Percentiles rank a stretch among this genome's conserved stretches.
Conservation (phyloP, 2,329 filamentous ascomycete species). For the Aureobasidium leucospermi region DNA sequence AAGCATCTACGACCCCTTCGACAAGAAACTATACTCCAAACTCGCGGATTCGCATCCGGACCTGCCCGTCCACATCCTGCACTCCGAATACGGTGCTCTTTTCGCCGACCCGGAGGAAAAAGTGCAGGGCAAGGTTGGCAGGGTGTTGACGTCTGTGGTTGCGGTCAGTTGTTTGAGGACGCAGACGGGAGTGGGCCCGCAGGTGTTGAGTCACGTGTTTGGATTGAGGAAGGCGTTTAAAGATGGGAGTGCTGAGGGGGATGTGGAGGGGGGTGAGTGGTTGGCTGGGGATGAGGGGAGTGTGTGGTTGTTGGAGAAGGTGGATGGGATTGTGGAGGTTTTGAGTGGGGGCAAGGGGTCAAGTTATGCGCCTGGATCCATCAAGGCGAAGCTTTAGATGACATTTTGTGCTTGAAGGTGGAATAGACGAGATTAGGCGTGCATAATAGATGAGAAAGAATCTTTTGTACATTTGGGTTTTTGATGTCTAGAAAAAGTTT, state of each 20-base stretch:
- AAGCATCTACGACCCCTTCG: conserved; percentile 68
- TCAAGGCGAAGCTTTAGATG: conserved; percentile 36
- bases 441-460: neutral
- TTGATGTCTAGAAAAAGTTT: neutral
- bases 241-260: conserved; percentile 50
- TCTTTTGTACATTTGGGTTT: neutral
- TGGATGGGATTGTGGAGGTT: conserved; percentile 53
- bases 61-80: conserved; percentile 70
- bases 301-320: conserved; percentile 53
- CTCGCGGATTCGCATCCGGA: conserved; percentile 73
- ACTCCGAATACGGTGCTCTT: conserved; percentile 65
- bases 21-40: conserved; percentile 62
- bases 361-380: conserved; percentile 48
- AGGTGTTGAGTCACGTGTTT: conserved; percentile 75
- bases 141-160: conserved; percentile 64
- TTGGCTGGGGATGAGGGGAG: conserved; percentile 58
- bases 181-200: conserved; percentile 75
- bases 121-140: conserved; percentile 50
- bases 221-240: conserved; percentile 69
- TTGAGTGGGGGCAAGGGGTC: conserved; percentile 43
- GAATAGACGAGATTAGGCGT: neutral
- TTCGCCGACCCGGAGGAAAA: conserved; percentile 57
- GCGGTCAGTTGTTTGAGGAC: conserved; percentile 68
- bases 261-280: conserved; percentile 56
- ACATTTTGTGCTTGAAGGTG: neutral